These are phyloP conservation scores for Russula earlei DNA, from an alignment of 768 basidiomycete genomes.

Conservation along the genomic window DNA sequence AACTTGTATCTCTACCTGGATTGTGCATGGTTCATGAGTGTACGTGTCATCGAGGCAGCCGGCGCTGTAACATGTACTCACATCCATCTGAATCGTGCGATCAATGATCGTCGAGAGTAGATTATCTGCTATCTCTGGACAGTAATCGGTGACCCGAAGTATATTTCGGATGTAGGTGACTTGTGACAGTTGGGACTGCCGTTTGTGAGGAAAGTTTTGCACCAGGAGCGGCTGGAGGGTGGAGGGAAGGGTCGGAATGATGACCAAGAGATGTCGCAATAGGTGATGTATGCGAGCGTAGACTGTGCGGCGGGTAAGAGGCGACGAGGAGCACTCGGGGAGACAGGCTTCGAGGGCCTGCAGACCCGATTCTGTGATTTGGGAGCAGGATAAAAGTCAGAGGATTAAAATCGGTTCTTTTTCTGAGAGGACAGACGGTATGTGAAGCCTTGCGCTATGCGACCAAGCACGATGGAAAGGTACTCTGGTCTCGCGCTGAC, in stretches of 20 bases:
- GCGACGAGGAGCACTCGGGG: constrained; percentile 55
- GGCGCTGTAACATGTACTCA: constrained; percentile 25
- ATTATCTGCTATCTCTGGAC: constrained; percentile 76
- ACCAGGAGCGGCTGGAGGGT: constrained; percentile 79
- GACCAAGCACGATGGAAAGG: constrained; percentile 71
- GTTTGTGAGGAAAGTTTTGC: constrained; percentile 87
- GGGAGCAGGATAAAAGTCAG: not conserved
- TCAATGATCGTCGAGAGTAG: constrained; percentile 84
- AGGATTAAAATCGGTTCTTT: not conserved
- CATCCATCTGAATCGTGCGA: constrained; percentile 93
- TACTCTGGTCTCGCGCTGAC: constrained; percentile 90
- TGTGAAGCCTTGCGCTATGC: constrained; percentile 78
- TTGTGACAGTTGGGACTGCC: constrained; percentile 70
- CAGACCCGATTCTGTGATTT: constrained; percentile 54
- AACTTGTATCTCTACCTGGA: constrained; percentile 92
- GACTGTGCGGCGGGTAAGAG: constrained; percentile 71
- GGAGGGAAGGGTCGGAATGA: constrained; percentile 86
- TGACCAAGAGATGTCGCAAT: constrained; percentile 74
- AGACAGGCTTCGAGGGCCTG: constrained; percentile 48
- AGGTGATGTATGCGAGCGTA: constrained; percentile 84
- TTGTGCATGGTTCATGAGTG: not conserved
- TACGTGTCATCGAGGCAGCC: not conserved
- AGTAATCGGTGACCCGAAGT: constrained; percentile 74
- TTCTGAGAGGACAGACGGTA: constrained; percentile 55
- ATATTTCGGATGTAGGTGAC: constrained; percentile 88